Evolutionary conservation across 2,329 filamentous ascomycete species (phyloP), one percentile per base, ranked within the genome.

Genomic region (Corinectria fuckeliana): DNA sequence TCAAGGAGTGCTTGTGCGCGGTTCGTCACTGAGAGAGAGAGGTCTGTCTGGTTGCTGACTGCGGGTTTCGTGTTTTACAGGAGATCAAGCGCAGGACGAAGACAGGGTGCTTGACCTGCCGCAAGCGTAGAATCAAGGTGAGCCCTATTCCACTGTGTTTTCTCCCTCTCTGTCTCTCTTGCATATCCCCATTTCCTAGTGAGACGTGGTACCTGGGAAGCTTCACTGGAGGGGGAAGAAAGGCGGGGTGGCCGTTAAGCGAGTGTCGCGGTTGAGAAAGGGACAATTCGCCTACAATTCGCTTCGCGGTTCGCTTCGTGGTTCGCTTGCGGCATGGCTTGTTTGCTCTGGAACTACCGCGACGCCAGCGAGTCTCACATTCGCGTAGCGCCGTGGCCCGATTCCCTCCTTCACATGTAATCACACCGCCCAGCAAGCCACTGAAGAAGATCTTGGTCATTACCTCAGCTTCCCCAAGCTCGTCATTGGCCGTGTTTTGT

Each of bases 51-150:
- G 58, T 54, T 61, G 51, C 66, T 67, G 56, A 68, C 56, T 38
- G 26, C 41, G 25, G 32, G 38, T 28, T 60, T 30, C n/a, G 28
- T n/a, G 5, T 26, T 49, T 49, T 55, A 23, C 72, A 87, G 85
- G 85, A 87, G 72, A 87, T 87, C 69, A 87, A 87, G 73, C 81
- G 85, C 61, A 81, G 85, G 67, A 87, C 85, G 45, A 87, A 87
- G 73, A 87, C 85, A 1, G 85, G 85, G n/a, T 87, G 85, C 65
- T 74, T 87, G 72, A 87, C 85, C 42, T 87, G 85, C 74, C 82
- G 85, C 56, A 86, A 86, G 70, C 80, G 85, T 66, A 79, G 85
- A 67, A 87, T 87, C 72, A 87, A 87, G 84, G 85, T 87, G 75
- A 72, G 83, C 58, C 59, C 55, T 48, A 66, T 67, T 70, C 58